Evolutionary conservation across 768 basidiomycete genomes (phyloP).

Genomic region (Boletus patriciae): DNA sequence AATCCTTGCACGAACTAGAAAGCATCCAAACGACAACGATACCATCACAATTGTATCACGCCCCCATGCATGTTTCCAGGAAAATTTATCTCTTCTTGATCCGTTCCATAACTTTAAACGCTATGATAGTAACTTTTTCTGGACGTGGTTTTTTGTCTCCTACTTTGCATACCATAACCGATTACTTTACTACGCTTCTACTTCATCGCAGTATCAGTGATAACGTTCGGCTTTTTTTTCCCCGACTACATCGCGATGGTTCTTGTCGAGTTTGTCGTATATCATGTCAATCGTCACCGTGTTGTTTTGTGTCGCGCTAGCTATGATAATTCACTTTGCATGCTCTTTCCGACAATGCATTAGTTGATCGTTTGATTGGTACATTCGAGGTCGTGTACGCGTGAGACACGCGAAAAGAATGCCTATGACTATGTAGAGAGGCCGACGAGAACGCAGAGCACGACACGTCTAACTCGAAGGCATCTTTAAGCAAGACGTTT

Average conservation of each 20-base stretch:
- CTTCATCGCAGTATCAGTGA: constrained; percentile 10
- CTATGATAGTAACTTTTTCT: neutral
- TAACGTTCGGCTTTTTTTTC: neutral
- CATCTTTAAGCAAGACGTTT: constrained; percentile 76
- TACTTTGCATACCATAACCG: constrained; percentile 4
- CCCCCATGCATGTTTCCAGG: constrained; percentile 16
- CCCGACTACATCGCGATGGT: constrained; percentile 4
- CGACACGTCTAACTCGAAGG: constrained; percentile 47
- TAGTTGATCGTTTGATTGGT: neutral
- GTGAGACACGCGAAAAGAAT: neutral
- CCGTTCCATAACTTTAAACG: constrained; percentile 2
- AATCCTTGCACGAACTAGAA: constrained; percentile 30
- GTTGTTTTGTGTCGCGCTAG: constrained; percentile 29
- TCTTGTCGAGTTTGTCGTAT: constrained; percentile 17
- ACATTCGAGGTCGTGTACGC: neutral
- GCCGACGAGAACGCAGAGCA: neutral
- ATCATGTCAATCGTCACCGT: constrained; percentile 24
- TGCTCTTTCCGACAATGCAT: neutral
- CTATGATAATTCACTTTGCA: constrained; percentile 21
- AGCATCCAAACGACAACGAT: constrained; percentile 27
- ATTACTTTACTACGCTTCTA: constrained; percentile 17
- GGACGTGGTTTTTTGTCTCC: neutral
- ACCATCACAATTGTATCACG: constrained; percentile 29
- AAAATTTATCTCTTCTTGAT: constrained; percentile 1
- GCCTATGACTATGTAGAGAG: neutral